Evolutionary conservation across 1,139 yeast genomes (phyloP).

Genomic region (Hemisphaericaspora subhashii): DNA sequence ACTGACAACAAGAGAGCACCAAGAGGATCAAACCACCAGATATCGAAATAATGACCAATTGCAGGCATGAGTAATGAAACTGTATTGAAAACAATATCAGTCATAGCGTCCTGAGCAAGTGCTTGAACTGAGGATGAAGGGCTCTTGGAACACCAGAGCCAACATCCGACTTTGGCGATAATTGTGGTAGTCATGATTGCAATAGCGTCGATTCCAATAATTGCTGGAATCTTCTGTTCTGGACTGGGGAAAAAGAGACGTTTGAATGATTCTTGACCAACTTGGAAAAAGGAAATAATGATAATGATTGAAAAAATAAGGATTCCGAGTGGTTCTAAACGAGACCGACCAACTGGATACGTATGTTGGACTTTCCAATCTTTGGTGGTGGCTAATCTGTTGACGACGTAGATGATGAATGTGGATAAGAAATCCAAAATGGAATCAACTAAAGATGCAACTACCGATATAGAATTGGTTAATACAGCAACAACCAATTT

Average conservation of each 20-base stretch:
- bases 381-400: constrained; percentile 54
- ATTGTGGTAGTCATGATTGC: constrained; percentile 66
- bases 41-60: constrained; percentile 47
- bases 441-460: constrained; percentile 79
- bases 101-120: constrained; percentile 77
- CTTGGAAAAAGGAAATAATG: constrained; percentile 70
- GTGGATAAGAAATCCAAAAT: constrained; percentile 74
- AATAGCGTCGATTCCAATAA: constrained; percentile 55
- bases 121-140: constrained; percentile 74
- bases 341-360: constrained; percentile 69
- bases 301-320: constrained; percentile 71
- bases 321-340: constrained; percentile 79
- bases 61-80: constrained; percentile 73
- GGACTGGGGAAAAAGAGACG: constrained; percentile 31
- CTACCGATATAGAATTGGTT: constrained; percentile 69
- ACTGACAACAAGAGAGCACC: constrained; percentile 67
- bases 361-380: constrained; percentile 50
- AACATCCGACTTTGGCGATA: constrained; percentile 58
- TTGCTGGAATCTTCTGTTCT: constrained; percentile 38
- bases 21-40: constrained; percentile 72
- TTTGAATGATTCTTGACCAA: constrained; percentile 61
- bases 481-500: constrained; percentile 61
- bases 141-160: constrained; percentile 64
- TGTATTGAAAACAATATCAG: constrained; percentile 70
- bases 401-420: constrained; percentile 65